A percentile compares a stretch with the other conserved stretches of the same genome.
Conservation (phyloP, 768 basidiomycete species). For the Ephemerocybe angulata region DNA sequence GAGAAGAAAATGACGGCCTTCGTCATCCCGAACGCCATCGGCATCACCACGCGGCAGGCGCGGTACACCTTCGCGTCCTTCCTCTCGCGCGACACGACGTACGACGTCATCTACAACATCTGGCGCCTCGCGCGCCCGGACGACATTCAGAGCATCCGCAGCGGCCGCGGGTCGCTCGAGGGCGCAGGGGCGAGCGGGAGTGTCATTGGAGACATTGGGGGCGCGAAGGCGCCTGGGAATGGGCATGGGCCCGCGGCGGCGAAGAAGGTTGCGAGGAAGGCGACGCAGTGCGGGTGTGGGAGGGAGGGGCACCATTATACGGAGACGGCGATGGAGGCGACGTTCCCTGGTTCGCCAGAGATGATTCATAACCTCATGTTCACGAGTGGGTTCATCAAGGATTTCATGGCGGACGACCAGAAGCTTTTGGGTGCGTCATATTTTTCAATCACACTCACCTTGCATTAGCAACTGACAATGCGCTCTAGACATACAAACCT, state of each 20-base stretch:
- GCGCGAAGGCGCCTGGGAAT: constrained; percentile 5
- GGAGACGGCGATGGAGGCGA: constrained; percentile 72
- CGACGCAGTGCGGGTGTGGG: constrained; percentile 73
- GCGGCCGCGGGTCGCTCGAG: constrained; percentile 34
- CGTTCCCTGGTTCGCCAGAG: constrained; percentile 89
- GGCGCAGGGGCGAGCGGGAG: constrained; percentile 19
- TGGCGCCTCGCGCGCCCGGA: constrained; percentile 89
- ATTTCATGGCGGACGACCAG: constrained; percentile 87
- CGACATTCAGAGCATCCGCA: constrained; percentile 35
- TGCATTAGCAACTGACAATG: not conserved
- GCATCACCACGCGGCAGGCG: constrained; percentile 73
- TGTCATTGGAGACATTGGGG: constrained; percentile 11
- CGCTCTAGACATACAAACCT: constrained; percentile 84
- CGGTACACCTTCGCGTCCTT: constrained; percentile 97
- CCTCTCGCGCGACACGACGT: constrained; percentile 92
- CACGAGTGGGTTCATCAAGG: constrained; percentile 91
- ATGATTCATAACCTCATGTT: constrained; percentile 96
- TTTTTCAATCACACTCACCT: not conserved
- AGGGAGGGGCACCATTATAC: constrained; percentile 63
- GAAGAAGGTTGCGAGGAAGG: constrained; percentile 38
- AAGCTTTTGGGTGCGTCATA: constrained; percentile 71
- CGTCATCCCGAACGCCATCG: constrained; percentile 95
- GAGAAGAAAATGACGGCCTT: constrained; percentile 99
- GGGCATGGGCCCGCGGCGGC: constrained; percentile 5
- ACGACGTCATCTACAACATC: constrained; percentile 92